These are phyloP conservation scores for Dovyalis caffra DNA, from an alignment of 345 rosid genomes.

Conservation along the genomic window DNA sequence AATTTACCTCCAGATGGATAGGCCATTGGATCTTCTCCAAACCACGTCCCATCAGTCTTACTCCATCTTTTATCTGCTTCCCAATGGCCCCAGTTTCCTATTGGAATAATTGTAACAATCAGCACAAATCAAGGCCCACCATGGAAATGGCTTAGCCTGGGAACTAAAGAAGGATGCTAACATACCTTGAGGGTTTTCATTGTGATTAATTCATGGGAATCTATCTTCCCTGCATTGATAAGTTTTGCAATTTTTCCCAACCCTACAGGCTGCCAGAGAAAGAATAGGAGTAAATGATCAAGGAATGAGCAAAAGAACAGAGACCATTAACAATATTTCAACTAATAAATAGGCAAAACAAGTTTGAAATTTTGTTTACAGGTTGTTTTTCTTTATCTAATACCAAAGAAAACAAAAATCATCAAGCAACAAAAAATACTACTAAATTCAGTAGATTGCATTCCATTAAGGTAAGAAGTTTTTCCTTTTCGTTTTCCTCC, in stretches of 20 bases:
- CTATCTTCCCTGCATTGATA: conserved; percentile 89
- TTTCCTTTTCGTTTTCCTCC: too few relatives aligned
- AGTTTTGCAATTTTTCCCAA: conserved; percentile 87
- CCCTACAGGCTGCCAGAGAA: conserved; percentile 40
- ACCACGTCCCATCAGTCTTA: conserved; percentile 94
- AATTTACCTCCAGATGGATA: conserved; percentile 82
- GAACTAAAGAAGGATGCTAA: conserved; percentile 8
- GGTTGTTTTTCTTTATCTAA: too few relatives aligned
- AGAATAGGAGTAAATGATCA: too few relatives aligned
- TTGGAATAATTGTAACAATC: neutral
- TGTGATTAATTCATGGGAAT: conserved; percentile 88
- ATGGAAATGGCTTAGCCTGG: conserved; percentile 10
- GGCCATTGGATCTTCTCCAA: conserved; percentile 91
- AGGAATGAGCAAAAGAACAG: too few relatives aligned
- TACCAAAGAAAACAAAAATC: too few relatives aligned
- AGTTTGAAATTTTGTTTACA: too few relatives aligned
- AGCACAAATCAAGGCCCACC: conserved; percentile 14
- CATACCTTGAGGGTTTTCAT: conserved; percentile 94
- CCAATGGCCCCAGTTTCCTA: conserved; percentile 86
- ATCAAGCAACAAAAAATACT: too few relatives aligned
- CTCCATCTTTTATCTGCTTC: conserved; percentile 90
- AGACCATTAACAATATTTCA: too few relatives aligned
- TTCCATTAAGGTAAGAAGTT: too few relatives aligned
- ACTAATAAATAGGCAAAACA: too few relatives aligned
- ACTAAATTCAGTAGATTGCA: too few relatives aligned